Percentiles rank a stretch among this genome's conserved stretches.
These are phyloP conservation scores for Cryphonectria carpinicola DNA, from an alignment of 2,329 filamentous ascomycete genomes.

Conservation along the genomic window DNA sequence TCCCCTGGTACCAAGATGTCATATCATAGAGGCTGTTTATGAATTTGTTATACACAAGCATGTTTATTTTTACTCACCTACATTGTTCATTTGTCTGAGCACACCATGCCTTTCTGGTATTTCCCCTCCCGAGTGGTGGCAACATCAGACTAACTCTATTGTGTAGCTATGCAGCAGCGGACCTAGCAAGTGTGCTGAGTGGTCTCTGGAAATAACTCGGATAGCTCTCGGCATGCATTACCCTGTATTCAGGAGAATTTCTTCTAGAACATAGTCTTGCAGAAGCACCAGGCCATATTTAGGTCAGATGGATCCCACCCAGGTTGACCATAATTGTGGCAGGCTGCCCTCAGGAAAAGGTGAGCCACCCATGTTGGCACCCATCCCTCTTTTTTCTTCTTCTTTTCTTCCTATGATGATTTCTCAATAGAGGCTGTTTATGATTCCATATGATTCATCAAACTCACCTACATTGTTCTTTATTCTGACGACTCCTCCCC, in stretches of 20 bases:
- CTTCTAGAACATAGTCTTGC: not conserved
- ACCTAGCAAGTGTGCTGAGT: not conserved
- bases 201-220: not conserved
- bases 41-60: slow-evolving; percentile 38
- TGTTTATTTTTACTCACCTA: slow-evolving; percentile 36
- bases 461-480: slow-evolving; percentile 36
- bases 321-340: not conserved
- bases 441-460: slow-evolving; percentile 47
- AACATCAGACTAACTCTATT: not conserved
- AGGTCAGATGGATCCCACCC: not conserved
- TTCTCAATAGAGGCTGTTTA: slow-evolving; percentile 51
- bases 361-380: not conserved
- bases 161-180: not conserved
- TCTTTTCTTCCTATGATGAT: slow-evolving; percentile 43
- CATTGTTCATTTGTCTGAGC: slow-evolving; percentile 25
- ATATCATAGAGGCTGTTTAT: slow-evolving; percentile 44
- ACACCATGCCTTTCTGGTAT: not conserved
- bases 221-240: not conserved
- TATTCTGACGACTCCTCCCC: slow-evolving; percentile 36
- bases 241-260: not conserved
- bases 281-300: not conserved
- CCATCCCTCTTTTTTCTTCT: not conserved
- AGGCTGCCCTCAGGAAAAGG: not conserved
- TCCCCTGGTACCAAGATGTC: slow-evolving; percentile 36
- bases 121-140: not conserved